Base-by-base conservation (phyloP, 2,329 filamentous ascomycete genomes). In the Volutella citrinella region DNA sequence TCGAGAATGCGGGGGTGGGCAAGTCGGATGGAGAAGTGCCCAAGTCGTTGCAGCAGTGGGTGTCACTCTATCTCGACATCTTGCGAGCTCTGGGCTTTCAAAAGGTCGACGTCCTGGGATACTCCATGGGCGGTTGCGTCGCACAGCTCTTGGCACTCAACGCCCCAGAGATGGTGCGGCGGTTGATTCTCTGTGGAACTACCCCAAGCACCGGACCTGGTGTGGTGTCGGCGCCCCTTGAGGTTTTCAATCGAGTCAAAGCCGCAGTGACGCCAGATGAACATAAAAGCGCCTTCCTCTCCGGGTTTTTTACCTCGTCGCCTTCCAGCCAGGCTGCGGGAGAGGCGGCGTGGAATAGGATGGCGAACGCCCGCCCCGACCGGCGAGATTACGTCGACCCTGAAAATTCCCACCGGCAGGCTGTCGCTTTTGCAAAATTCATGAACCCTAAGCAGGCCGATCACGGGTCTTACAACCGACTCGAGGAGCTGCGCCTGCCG, bases 1-100 rank as follows among this genome's bases (percentile, higher is more conserved):
- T 70, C 43, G 70, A 76, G 56, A 68, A 68, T 40, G 56, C 65
- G 1, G 71, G 72, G 19, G 61, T 71, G 8, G 72, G 72, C 5
- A 61, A 61, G 21, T 69, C 63, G 10, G 51, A 49, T 8, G 71
- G 71, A 20, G 30, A 54, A n/a, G 61, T 72, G 3, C 61, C 63
- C 7, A 51, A 51, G 36, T 54, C 45, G 6, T 49, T 56, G 24
- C 30, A 42, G 9, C 42, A 28, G n/a, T 62, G 57, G 56, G 59
- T 59, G 10, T 41, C 47, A 32, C 44, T 60, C 35, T 62, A 60
- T 46, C 43, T 59, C 19, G 51, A 60, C n/a, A 58, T 64, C 12
- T 56, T 64, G 17, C 37, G 40, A 19, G 59, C 54, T 4, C 62
- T 66, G 40, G 63, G 63, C 6, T 42, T 70, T n/a, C 19, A 35